Conservation (phyloP, 192 early-diverging fungal genomes). For the Dissophora globulifera region DNA sequence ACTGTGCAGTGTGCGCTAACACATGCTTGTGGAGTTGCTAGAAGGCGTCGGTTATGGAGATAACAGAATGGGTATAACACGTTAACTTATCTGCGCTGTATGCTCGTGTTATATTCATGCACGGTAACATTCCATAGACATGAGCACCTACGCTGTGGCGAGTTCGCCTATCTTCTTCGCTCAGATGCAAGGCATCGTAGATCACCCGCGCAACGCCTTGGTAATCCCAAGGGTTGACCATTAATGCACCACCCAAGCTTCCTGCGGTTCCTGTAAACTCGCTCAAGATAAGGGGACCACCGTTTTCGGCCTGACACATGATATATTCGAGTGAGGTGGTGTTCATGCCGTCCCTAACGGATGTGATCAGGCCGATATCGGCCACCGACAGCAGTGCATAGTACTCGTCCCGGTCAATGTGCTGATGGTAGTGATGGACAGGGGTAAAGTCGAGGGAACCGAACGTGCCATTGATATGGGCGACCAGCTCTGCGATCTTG, state of each 20-base stretch:
- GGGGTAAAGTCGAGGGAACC: slow-evolving; percentile 97
- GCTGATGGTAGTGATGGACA: slow-evolving; percentile 91
- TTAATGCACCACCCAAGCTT: slow-evolving; percentile 77
- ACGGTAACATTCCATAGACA: not conserved
- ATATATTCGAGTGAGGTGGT: slow-evolving; percentile 94
- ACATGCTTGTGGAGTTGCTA: slow-evolving; percentile 86
- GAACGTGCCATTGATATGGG: slow-evolving; percentile 93
- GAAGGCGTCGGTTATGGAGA: not conserved
- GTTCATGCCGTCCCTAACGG: slow-evolving; percentile 97
- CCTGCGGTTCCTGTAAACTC: slow-evolving; percentile 97
- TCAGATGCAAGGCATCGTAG: slow-evolving; percentile 74
- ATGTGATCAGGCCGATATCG: slow-evolving; percentile 93
- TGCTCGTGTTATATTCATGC: too few relatives aligned
- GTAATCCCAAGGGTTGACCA: slow-evolving; percentile 93
- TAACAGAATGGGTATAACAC: not conserved
- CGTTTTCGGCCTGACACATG: slow-evolving; percentile 88
- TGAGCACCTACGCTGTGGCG: slow-evolving; percentile 66
- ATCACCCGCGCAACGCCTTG: slow-evolving; percentile 82
- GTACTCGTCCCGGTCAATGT: slow-evolving; percentile 95
- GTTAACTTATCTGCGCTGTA: too few relatives aligned
- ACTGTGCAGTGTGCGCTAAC: slow-evolving; percentile 80
- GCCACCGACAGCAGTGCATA: slow-evolving; percentile 92
- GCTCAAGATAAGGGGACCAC: slow-evolving; percentile 89
- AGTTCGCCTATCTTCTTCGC: slow-evolving; percentile 68
- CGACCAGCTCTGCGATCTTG: slow-evolving; percentile 91